These are phyloP conservation scores for Epipyxis sp. DNA, from an alignment of 108 stramenopile species.

Conservation along the genomic window DNA sequence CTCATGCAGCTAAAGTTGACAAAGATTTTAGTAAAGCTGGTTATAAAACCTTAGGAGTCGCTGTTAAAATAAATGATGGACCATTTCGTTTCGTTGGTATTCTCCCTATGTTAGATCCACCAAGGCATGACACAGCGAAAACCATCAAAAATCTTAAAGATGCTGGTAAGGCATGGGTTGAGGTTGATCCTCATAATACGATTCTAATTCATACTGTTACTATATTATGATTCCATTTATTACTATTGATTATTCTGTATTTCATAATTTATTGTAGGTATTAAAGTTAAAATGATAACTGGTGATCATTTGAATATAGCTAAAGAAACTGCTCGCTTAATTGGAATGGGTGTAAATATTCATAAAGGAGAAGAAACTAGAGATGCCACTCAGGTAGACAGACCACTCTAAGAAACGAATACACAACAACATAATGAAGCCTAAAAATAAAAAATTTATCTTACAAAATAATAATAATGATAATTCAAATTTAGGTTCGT, in stretches of 20 bases:
- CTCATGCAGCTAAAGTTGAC: constrained; percentile 38
- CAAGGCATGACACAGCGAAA: constrained; percentile 66
- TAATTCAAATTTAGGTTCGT: too few relatives aligned
- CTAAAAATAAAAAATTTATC: too few relatives aligned
- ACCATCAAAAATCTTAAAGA: constrained; percentile 66
- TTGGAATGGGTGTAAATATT: constrained; percentile 47
- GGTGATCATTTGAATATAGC: constrained; percentile 66
- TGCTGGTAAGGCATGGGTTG: too few relatives aligned
- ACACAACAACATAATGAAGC: constrained; percentile 18
- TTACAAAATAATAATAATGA: too few relatives aligned
- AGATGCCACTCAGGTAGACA: not conserved
- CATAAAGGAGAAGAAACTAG: not conserved
- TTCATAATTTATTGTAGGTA: too few relatives aligned
- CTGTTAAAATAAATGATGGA: not conserved
- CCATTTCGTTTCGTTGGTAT: constrained; percentile 62
- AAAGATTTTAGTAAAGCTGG: constrained; percentile 50
- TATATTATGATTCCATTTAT: too few relatives aligned
- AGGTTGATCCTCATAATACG: too few relatives aligned
- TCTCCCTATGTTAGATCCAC: constrained; percentile 75
- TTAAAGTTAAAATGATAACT: constrained; percentile 78
- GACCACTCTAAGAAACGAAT: too few relatives aligned
- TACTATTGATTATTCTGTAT: too few relatives aligned
- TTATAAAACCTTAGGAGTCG: constrained; percentile 57
- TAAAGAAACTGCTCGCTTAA: constrained; percentile 53
- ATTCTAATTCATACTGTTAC: too few relatives aligned